Evolutionary conservation across 2,329 filamentous ascomycete species (phyloP), one percentile per base, ranked within the genome.

Genomic region (Plectosphaerella cucumerina): DNA sequence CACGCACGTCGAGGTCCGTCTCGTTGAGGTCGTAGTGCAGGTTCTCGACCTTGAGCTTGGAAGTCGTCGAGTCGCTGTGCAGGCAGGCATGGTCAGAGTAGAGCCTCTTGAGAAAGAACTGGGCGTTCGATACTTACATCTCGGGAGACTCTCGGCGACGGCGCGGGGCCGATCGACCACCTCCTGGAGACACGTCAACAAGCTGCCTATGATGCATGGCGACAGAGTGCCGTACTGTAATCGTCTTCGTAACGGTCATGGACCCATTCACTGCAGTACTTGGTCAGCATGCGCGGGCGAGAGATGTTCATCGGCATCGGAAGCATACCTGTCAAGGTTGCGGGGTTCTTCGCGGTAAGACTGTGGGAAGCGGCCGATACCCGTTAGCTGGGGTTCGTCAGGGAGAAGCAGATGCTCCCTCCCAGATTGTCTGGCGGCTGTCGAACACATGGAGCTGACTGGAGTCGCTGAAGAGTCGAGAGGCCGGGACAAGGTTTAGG

Each of bases 1-100:
- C 8, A 46, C 70, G 51, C 72, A 95, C 90, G 62, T 88, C 81
- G 49, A 96, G 78, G 64, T 96, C 92, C 35, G 86, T 85, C 67
- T 93, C 84, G 12, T 87, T 92, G 56, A 97, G 78, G 54, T 97
- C 92, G 68, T 96, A 97, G 68, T 97, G 92, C 52, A 97, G 74
- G 65, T 96, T 96, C 55, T 95, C 90, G 54, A 96, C 86, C 58
- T 86, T 86, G 58, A 97, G 70, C 70, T 90, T 93, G 44, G 85
- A 77, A 59, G 85, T 84, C 51, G 72, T 71, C 26, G 72, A 64
- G 34, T 80, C 76, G 62, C 82, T 82, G 58, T 33, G 11, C 14
- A 11, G 14, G 17, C 20, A 20, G 10, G 23, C 5, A 21, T 8
- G n/a, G n/a, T 42, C n/a, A 18, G 18, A 18, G n/a, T 20, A 4